Conservation (phyloP, 768 basidiomycete genomes). For the Dioszegia aurantiaca region DNA sequence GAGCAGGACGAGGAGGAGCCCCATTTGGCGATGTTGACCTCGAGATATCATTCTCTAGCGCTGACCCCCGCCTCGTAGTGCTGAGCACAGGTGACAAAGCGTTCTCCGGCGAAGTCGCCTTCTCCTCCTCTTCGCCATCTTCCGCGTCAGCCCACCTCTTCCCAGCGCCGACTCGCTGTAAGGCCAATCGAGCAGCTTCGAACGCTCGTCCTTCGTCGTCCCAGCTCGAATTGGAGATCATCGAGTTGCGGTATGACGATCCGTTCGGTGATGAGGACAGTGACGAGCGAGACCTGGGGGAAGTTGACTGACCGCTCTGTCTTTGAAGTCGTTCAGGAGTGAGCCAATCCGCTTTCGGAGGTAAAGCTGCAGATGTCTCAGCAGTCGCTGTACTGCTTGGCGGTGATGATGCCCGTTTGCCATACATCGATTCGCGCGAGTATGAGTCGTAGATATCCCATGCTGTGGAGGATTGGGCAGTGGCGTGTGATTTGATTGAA, state of each 20-base stretch:
- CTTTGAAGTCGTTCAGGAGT: no score
- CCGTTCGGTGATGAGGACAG: not conserved
- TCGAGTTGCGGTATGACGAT: constrained; percentile 2
- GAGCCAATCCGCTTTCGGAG: no score
- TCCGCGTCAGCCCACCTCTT: constrained; percentile 27
- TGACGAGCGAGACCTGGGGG: not conserved
- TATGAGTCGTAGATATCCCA: constrained; percentile 50
- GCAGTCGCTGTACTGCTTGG: not conserved
- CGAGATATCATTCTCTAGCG: not conserved
- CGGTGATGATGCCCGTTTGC: not conserved
- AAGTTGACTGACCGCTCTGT: no score
- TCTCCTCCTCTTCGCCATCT: constrained; percentile 6
- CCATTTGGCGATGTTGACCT: not conserved
- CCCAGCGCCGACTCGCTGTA: constrained; percentile 21
- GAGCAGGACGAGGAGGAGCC: constrained; percentile 9
- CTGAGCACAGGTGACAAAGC: no score
- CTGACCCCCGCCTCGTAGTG: no score
- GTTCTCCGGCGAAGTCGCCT: not conserved
- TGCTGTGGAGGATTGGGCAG: not conserved
- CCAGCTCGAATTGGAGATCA: constrained; percentile 12
- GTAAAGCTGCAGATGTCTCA: no score
- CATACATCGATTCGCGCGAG: constrained; percentile 45
- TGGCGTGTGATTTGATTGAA: not conserved
- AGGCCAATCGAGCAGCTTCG: constrained; percentile 15
- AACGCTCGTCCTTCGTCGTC: constrained; percentile 16